Base-by-base conservation (phyloP, 2,329 filamentous ascomycete genomes). In the Fusarium anthophilum region DNA sequence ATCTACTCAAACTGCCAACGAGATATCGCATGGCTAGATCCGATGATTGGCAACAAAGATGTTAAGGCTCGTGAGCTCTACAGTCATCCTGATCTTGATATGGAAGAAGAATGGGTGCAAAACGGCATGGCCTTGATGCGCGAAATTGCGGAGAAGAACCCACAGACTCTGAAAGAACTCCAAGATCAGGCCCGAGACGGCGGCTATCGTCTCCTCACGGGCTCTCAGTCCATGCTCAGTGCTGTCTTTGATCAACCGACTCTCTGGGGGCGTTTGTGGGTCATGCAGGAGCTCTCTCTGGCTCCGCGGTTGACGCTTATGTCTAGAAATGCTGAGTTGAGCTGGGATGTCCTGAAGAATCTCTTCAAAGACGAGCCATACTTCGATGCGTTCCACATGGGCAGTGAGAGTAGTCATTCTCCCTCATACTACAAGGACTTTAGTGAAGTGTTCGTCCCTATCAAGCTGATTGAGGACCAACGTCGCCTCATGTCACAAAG, bases 11-110 rank as follows among this genome's bases (percentile, higher is more conserved):
- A 24, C 6, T 73, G 71, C 3, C 11, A 63, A 6, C 32, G 45
- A 22, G 66, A 74, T n/a, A 66, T 73, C 7, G 66, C 71, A 2
- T 73, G 71, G 71, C 17, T 73, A 12, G 70, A 70, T 5, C 63
- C 69, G 2, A 20, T 72, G 9, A 48, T 64, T 5, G 62, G 57
- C 5, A 51, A 20, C 1, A 17, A 11, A 20, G 13, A 12, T 2
- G 13, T 24, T 0, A 5, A 56, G 2, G n/a, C 35, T 2, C 26
- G 13, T 12, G 39, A 53, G 1, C 24, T 39, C 6, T 55, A 68
- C 11, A 38, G 2, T 0, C n/a, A 26, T 12, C 9, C 20, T 1
- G 3, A 15, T 10, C 22, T 69, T 17, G 5, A 17, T 5, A 2
- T 18, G 1, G 30, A 32, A 17, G 50, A 69, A n/a, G 3, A 11